Evolutionary conservation across 805 yeast species (phyloP).

Genomic region (Hanseniaspora clermontiae): DNA sequence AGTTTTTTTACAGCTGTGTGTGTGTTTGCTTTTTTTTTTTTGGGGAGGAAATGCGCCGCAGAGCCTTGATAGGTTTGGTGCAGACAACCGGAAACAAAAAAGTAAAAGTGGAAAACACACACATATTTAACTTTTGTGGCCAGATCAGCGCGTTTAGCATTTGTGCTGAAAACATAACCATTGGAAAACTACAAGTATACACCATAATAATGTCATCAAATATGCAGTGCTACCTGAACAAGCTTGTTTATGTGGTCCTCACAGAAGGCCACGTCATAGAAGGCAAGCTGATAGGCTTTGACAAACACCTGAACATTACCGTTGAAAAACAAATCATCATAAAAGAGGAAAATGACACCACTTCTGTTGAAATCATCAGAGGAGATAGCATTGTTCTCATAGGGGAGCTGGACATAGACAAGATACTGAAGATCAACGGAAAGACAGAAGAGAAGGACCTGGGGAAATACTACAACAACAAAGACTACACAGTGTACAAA

Average conservation of each 20-base stretch:
- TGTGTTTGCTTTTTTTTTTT: too few relatives aligned
- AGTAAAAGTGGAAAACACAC: too few relatives aligned
- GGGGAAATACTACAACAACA: constrained; percentile 50
- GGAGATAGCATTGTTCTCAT: constrained; percentile 27
- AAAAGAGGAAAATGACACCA: neutral
- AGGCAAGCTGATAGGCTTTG: constrained; percentile 47
- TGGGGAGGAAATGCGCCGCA: too few relatives aligned
- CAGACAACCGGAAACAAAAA: too few relatives aligned
- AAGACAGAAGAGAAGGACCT: constrained; percentile 23
- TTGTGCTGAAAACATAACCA: too few relatives aligned
- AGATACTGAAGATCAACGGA: constrained; percentile 25
- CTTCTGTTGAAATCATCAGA: constrained; percentile 19
- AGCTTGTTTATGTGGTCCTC: constrained; percentile 43
- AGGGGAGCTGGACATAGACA: constrained; percentile 20
- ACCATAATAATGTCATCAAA: constrained; percentile 23
- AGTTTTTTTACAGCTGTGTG: too few relatives aligned
- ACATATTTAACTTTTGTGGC: too few relatives aligned
- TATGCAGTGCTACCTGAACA: constrained; percentile 27
- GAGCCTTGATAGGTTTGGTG: too few relatives aligned
- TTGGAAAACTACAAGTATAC: too few relatives aligned
- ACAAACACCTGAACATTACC: constrained; percentile 48
- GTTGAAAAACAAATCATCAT: constrained; percentile 25
- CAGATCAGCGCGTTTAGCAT: neutral
- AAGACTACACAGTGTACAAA: constrained; percentile 44
- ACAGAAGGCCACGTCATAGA: constrained; percentile 43